phyloP scores from a whole-genome alignment of 441 rosid genomes.

The Adansonia rubrostipa region DNA sequence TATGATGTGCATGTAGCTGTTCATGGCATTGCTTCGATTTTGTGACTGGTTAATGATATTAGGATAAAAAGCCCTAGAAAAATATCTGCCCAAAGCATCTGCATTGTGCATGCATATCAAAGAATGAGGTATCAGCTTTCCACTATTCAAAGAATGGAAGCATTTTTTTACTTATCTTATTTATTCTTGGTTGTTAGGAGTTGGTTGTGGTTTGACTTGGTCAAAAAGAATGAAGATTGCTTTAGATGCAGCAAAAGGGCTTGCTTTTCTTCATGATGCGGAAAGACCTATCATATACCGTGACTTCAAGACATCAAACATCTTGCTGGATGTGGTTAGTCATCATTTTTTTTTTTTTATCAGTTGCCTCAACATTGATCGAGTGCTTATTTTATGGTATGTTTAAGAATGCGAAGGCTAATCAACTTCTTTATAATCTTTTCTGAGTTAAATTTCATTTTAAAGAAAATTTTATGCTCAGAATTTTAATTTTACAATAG shows the following conservation, averaged over 20 bases:
- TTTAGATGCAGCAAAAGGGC: slow-evolving; percentile 89
- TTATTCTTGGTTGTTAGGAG: slow-evolving; percentile 54
- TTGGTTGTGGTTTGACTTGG: slow-evolving; percentile 93
- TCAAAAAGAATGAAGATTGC: slow-evolving; percentile 94
- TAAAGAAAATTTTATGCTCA: not conserved
- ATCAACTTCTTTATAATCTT: not conserved
- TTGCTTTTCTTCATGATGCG: slow-evolving; percentile 93
- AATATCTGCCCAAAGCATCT: not conserved
- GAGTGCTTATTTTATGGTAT: slow-evolving; percentile 13
- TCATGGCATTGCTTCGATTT: slow-evolving; percentile 5
- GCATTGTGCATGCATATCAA: not conserved
- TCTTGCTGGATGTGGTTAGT: slow-evolving; percentile 84
- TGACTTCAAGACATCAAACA: slow-evolving; percentile 96
- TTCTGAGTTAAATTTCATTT: slow-evolving; percentile 10
- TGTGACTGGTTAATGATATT: not conserved
- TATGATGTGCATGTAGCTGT: slow-evolving; percentile 13
- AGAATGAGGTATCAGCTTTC: slow-evolving; percentile 12
- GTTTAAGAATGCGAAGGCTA: slow-evolving; percentile 2
- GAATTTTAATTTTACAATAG: not conserved
- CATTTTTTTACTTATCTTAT: slow-evolving; percentile 21
- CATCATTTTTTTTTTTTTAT: slow-evolving; percentile 9
- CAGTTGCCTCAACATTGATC: slow-evolving; percentile 3
- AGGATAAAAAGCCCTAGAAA: not conserved
- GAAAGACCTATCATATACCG: slow-evolving; percentile 92
- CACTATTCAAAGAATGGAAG: not conserved